Evolutionary conservation across 345 rosid species (phyloP), one percentile per base, ranked within the genome.

Genomic region (Durio zibethinus): DNA sequence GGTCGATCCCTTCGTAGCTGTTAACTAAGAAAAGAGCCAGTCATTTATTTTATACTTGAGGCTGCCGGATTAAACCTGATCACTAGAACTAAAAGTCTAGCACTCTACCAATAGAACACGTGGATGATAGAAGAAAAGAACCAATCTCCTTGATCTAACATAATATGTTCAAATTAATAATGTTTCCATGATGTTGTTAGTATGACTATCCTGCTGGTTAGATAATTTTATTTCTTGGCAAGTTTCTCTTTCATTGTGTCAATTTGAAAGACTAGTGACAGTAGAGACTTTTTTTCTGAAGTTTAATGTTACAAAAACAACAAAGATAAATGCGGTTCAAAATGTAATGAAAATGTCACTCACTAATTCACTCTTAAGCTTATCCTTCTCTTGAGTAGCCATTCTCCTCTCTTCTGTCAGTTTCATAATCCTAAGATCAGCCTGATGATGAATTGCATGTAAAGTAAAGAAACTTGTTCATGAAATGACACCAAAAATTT

Each of bases 391-490:
- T 70, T 12, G 76, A 50, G 52, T 56, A 16, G 72, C 79, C 72
- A 23, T 59, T 47, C 62, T 84, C 33, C 78, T 85, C 78, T 86
- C 93, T 60, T 86, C 86, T 15, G 68, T 80, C 74, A 89, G 80
- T 79, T 80, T 78, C 53, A 21, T 53, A 31, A 87, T 85, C 25
- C 77, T 82, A 61, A 36, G 77, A 42, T 86, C 88, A 72, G 93
- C 91, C 93, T 87, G 25, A 42, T 15, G 74, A 48, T 25, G 23
- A 4, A 70, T 10, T 23, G 14, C 62, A 57, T 57, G 62, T 23
- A 27, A 27, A 29, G 5, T 27, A 12, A 60, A 27, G 36, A 20
- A 27, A 60, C 36, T 60, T 16, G 33, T 36, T 60, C 36, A 12
- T 27, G 20, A 60, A 60, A 50, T 43, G 47, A 21, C 36, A 18